phyloP scores from a whole-genome alignment of 2,329 filamentous ascomycete genomes.

The Aspergillus amoenus region DNA sequence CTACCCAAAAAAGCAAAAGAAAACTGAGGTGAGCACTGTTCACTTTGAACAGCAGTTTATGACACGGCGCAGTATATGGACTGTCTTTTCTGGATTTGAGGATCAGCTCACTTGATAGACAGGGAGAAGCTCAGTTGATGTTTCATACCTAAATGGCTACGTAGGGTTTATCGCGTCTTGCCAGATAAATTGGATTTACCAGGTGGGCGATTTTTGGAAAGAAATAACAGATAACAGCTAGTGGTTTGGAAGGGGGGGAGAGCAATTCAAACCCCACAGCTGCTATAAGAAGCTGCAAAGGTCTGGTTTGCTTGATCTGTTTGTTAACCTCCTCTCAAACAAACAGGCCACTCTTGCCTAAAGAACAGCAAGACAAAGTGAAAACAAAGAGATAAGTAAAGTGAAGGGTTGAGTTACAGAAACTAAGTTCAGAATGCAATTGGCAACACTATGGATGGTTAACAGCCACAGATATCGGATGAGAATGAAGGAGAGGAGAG shows the following conservation, averaged over 20 bases:
- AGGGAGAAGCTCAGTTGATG: too few species aligned
- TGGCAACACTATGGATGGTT: background rate
- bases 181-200: background rate
- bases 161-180: background rate
- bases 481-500: background rate
- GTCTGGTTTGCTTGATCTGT: background rate
- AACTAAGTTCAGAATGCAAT: background rate
- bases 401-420: background rate
- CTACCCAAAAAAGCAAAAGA: background rate
- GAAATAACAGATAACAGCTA: background rate
- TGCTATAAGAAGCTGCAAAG: background rate
- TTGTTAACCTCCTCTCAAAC: background rate
- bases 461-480: background rate
- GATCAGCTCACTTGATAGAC: too few species aligned
- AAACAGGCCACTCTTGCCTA: background rate
- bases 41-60: too few species aligned
- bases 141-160: too few species aligned
- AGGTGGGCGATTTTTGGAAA: background rate
- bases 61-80: too few species aligned
- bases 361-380: background rate
- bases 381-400: background rate
- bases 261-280: background rate
- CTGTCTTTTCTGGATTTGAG: too few species aligned
- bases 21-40: too few species aligned
- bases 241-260: background rate